Evolutionary conservation across 1,139 yeast genomes (phyloP).

Genomic region (Hanseniaspora sp.): DNA sequence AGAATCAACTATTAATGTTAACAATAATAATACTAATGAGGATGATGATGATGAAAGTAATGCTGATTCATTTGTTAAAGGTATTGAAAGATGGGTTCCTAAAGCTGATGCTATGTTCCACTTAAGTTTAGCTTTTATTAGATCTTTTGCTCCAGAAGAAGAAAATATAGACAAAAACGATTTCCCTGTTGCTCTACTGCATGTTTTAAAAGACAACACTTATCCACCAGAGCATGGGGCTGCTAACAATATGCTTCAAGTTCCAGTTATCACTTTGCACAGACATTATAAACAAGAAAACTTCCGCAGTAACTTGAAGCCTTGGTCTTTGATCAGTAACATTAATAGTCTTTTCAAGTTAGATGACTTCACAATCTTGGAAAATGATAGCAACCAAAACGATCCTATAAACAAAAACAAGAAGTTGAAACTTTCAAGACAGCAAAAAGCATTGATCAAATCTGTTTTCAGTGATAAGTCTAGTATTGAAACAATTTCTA

Average conservation of each 20-base stretch:
- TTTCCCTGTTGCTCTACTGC: conserved; percentile 53
- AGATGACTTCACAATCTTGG: conserved; percentile 68
- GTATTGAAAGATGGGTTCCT: conserved; percentile 65
- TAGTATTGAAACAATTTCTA: conserved; percentile 43
- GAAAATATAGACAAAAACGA: conserved; percentile 28
- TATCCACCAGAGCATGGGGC: conserved; percentile 50
- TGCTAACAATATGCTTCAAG: conserved; percentile 40
- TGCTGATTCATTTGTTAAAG: conserved; percentile 46
- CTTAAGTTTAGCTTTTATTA: conserved; percentile 59
- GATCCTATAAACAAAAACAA: conserved; percentile 29
- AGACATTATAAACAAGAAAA: conserved; percentile 20
- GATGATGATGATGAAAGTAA: conserved; percentile 16
- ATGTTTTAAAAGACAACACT: conserved; percentile 48
- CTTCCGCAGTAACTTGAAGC: conserved; percentile 28
- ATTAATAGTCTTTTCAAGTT: conserved; percentile 56
- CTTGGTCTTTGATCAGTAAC: conserved; percentile 39
- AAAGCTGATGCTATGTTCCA: conserved; percentile 84
- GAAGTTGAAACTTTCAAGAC: conserved; percentile 20
- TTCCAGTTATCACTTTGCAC: conserved; percentile 57
- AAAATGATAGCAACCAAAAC: conserved; percentile 47
- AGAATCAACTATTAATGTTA: conserved; percentile 22
- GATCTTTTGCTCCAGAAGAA: conserved; percentile 66
- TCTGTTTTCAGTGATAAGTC: conserved; percentile 18
- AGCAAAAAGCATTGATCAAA: conserved; percentile 21
- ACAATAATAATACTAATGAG: too few relatives aligned